Conservation (phyloP, 805 yeast genomes). For the Spathaspora boniae region DNA sequence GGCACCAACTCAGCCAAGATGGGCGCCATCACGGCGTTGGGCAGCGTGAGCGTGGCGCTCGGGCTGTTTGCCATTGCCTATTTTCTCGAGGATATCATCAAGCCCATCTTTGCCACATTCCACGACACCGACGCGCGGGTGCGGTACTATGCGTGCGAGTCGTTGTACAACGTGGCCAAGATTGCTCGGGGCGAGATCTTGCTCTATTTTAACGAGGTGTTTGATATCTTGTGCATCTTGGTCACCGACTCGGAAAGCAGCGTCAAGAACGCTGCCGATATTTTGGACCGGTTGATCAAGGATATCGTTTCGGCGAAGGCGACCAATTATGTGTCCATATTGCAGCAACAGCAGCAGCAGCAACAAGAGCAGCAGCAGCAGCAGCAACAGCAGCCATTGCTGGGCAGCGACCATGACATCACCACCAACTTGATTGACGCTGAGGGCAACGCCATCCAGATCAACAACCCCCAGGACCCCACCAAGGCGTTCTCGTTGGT, state of each 20-base stretch:
- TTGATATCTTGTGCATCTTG: constrained; percentile 85
- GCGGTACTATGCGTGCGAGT: constrained; percentile 94
- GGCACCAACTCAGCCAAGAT: constrained; percentile 72
- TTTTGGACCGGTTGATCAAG: constrained; percentile 83
- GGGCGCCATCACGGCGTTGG: constrained; percentile 94
- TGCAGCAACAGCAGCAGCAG: constrained; percentile 47
- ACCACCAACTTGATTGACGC: constrained; percentile 47
- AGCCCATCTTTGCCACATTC: constrained; percentile 92
- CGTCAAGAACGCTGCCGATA: constrained; percentile 93
- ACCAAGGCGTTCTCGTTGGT: constrained; percentile 76
- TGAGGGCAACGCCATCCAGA: constrained; percentile 57
- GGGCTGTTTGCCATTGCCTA: constrained; percentile 80
- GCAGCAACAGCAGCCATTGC: constrained; percentile 27
- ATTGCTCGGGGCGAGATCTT: constrained; percentile 94
- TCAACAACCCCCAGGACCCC: constrained; percentile 55
- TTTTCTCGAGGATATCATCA: constrained; percentile 80
- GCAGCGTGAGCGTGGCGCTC: constrained; percentile 91
- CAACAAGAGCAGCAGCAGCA: constrained; percentile 34
- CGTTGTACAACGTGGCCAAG: constrained; percentile 91
- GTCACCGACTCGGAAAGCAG: constrained; percentile 89
- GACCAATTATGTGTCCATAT: constrained; percentile 74
- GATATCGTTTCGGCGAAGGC: constrained; percentile 96
- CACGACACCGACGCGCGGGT: constrained; percentile 98
- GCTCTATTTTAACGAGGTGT: constrained; percentile 87
- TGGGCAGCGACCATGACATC: constrained; percentile 16